Percentiles rank a stretch among this genome's conserved stretches.
phyloP scores from a whole-genome alignment of 148 eudicot species.

The Nyssa sinensis region DNA sequence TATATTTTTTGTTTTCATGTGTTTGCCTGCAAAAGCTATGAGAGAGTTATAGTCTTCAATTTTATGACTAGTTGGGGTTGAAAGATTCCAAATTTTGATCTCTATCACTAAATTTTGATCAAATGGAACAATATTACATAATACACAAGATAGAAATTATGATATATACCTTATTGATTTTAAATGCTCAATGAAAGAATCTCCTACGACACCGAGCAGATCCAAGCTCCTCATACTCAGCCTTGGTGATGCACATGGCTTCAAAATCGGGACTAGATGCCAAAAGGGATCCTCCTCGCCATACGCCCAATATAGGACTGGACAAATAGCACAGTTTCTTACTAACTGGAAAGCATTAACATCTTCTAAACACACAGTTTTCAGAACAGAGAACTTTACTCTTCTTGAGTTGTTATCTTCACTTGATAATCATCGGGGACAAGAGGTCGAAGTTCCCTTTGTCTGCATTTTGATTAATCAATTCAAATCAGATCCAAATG shows the following conservation, averaged over 20 bases:
- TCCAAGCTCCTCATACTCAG: conserved; percentile 93
- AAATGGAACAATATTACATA: no score
- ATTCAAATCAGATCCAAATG: neutral
- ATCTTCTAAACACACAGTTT: neutral
- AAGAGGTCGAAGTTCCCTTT: conserved; percentile 89
- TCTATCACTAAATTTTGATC: neutral
- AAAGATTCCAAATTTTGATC: neutral
- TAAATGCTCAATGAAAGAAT: conserved; percentile 60
- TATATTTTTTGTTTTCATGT: no score
- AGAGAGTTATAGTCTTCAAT: neutral
- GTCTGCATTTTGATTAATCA: conserved; percentile 46
- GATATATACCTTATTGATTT: conserved; percentile 6
- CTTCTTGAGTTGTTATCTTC: conserved; percentile 92
- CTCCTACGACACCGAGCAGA: conserved; percentile 83
- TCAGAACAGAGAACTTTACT: conserved; percentile 41
- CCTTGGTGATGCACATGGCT: conserved; percentile 86
- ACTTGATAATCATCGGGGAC: conserved; percentile 82
- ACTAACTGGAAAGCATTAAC: conserved; percentile 4
- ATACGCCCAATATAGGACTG: conserved; percentile 94
- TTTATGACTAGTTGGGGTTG: neutral
- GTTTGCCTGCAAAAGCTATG: neutral
- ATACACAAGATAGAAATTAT: neutral
- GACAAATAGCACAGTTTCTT: conserved; percentile 17
- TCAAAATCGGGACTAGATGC: conserved; percentile 99
- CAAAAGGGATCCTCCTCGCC: conserved; percentile 97